phyloP scores from a whole-genome alignment of 257 asterid genomes.

The Penstemon eatonii region DNA sequence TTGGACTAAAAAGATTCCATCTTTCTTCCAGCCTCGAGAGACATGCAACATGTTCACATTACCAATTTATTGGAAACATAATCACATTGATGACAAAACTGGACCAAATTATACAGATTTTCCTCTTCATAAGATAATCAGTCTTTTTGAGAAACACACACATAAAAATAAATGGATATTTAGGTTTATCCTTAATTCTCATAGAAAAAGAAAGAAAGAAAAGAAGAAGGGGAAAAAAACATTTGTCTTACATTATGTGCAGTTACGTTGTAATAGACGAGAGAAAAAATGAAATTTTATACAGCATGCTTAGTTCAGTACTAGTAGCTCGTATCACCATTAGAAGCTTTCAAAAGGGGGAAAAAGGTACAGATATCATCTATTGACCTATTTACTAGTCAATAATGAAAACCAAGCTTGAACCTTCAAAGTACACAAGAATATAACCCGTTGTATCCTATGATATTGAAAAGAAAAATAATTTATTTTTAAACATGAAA shows the following conservation, averaged over 20 bases:
- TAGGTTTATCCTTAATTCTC: background rate
- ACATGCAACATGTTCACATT: background rate
- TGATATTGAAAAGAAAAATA: background rate
- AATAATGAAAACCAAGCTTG: background rate
- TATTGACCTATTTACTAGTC: background rate
- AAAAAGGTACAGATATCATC: background rate
- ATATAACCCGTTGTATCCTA: background rate
- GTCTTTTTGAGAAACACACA: no score
- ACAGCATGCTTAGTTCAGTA: constrained; percentile 14
- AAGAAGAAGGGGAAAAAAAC: background rate
- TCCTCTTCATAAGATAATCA: background rate
- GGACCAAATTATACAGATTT: background rate
- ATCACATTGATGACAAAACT: background rate
- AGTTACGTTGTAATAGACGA: background rate
- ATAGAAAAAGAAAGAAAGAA: background rate
- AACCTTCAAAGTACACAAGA: constrained; percentile 1
- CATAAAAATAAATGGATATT: background rate
- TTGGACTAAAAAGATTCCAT: background rate
- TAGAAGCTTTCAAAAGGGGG: background rate
- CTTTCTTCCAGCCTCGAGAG: constrained; percentile 3
- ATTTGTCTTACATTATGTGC: background rate
- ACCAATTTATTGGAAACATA: background rate
- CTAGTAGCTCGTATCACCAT: background rate
- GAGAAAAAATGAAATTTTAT: background rate
- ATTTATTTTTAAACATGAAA: constrained; percentile 7